These are phyloP conservation scores for Amorphotheca resinae DNA, from an alignment of 495 filamentous ascomycete genomes.

Conservation along the genomic window DNA sequence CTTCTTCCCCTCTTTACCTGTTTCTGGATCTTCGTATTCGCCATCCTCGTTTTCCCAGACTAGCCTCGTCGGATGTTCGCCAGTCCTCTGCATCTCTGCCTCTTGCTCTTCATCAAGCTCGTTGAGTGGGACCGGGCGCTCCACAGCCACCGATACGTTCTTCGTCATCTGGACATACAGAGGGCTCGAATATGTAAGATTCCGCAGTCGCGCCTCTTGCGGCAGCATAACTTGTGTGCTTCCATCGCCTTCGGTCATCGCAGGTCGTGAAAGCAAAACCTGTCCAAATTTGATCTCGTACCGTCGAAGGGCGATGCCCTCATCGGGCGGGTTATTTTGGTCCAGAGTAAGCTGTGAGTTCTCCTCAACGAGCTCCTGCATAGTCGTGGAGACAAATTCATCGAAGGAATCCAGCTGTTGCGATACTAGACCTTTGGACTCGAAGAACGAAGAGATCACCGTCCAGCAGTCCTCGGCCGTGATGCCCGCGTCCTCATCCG, in stretches of 20 bases:
- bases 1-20: slow-evolving; percentile 29
- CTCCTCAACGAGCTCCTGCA: slow-evolving; percentile 84
- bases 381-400: slow-evolving; percentile 84
- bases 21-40: slow-evolving; percentile 25
- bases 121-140: slow-evolving; percentile 49
- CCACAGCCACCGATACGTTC: slow-evolving; percentile 66
- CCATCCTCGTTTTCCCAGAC: slow-evolving; percentile 45
- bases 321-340: slow-evolving; percentile 67
- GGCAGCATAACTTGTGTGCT: slow-evolving; percentile 69
- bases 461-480: slow-evolving; percentile 95
- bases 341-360: slow-evolving; percentile 80
- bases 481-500: slow-evolving; percentile 61
- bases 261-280: slow-evolving; percentile 69
- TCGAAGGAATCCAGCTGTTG: slow-evolving; percentile 98
- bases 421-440: slow-evolving; percentile 86
- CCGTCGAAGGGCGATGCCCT: slow-evolving; percentile 68
- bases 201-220: slow-evolving; percentile 86
- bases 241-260: slow-evolving; percentile 85
- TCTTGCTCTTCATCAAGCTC: slow-evolving; percentile 51
- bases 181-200: slow-evolving; percentile 87
- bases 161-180: slow-evolving; percentile 78
- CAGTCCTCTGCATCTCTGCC: slow-evolving; percentile 31
- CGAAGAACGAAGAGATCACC: slow-evolving; percentile 94
- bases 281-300: slow-evolving; percentile 90
- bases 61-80: slow-evolving; percentile 38